Base-by-base conservation (phyloP, 768 basidiomycete genomes). In the Leccinum arenicola region DNA sequence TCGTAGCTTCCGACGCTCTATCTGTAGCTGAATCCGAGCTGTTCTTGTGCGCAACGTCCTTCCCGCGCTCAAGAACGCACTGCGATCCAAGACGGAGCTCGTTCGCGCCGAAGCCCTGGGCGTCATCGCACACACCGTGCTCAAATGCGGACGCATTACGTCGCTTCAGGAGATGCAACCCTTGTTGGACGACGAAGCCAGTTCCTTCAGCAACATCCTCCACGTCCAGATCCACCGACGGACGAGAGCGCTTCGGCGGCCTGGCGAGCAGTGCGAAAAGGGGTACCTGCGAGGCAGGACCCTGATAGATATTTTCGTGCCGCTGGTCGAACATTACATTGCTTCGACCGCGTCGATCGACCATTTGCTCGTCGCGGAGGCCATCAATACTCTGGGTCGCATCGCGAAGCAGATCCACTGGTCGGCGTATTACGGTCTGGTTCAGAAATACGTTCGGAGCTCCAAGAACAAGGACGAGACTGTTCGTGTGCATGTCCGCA, bases 161-260 rank as follows among this genome's bases (percentile, higher is more conserved):
- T 72, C 82, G 2, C 73, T 98, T 27, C 85, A 84, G 52, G 95
- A 98, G 68, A 87, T 98, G 85, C 84, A 77, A 23, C 80, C 86
- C 10, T 75, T 98, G 6, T 80, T 98, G 33, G 92, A 98, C 68
- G 88, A 91, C 52, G 96, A 99, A 73, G 94, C 93, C 33, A 95
- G 90, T 69, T 95, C 98, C 77, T 98, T 99, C 82, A 88, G 88
- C 78, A 99, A 99, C 73, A 85, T 98, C 51, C 84, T 89, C 56
- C 97, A 99, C 69, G 84, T 98, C 49, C 97, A 99, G 74, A 76
- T 89, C 3, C 95, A 98, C 72, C 85, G 95, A 62, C 86, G 96
- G 21, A 86, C 87, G 1, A 78, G 96, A 59, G 95, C 96, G 3
- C 78, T 97, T 29, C 84, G 91, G 14, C 81, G 93, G n/a, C 82